phyloP scores from a whole-genome alignment of 176 grass and related monocot genomes.

The Zoysia japonica region DNA sequence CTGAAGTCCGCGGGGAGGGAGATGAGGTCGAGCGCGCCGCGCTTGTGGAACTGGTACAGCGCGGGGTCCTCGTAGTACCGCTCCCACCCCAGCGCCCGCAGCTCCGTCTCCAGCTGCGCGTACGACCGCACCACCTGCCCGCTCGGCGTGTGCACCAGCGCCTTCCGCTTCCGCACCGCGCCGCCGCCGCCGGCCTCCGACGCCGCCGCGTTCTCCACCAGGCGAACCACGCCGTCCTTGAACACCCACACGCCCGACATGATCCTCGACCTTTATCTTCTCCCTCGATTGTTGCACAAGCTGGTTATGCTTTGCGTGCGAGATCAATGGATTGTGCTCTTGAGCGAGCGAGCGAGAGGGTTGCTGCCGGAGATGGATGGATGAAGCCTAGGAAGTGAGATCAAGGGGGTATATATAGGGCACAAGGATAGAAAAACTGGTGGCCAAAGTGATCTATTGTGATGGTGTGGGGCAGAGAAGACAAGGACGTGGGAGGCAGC shows the following conservation, averaged over 20 bases:
- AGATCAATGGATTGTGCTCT: too few relatives aligned
- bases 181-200: slow-evolving; percentile 21
- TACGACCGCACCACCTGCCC: slow-evolving; percentile 73
- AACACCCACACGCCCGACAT: slow-evolving; percentile 95
- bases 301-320: too few relatives aligned
- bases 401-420: too few relatives aligned
- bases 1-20: slow-evolving; percentile 77
- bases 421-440: too few relatives aligned
- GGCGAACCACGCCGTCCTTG: slow-evolving; percentile 62
- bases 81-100: slow-evolving; percentile 78
- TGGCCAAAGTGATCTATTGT: neutral
- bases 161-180: slow-evolving; percentile 49
- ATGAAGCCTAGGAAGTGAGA: too few relatives aligned
- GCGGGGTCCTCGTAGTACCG: slow-evolving; percentile 75
- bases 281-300: neutral
- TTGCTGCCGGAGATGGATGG: too few relatives aligned
- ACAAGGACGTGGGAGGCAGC: slow-evolving; percentile 37
- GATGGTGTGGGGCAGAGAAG: slow-evolving; percentile 49
- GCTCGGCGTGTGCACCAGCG: slow-evolving; percentile 60
- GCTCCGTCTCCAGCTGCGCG: slow-evolving; percentile 59
- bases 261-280: neutral
- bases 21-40: slow-evolving; percentile 70
- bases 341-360: too few relatives aligned
- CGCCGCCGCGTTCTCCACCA: slow-evolving; percentile 68
- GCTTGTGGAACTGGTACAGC: slow-evolving; percentile 87